Evolutionary conservation across 73 alveolate species (phyloP).

Genomic region (Tetrahymena elliotti): DNA sequence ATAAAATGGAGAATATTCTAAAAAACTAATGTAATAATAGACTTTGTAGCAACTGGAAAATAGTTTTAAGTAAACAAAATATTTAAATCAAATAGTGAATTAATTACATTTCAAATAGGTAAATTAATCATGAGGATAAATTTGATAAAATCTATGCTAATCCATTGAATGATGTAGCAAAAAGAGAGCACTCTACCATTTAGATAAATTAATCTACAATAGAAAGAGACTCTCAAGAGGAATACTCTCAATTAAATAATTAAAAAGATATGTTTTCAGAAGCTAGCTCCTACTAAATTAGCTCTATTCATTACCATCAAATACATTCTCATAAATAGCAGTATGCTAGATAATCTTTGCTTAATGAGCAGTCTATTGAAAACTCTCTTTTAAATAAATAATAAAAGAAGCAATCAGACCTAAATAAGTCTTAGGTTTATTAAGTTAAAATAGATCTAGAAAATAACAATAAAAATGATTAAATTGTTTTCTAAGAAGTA

Average conservation of each 20-base stretch:
- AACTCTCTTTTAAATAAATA: neutral
- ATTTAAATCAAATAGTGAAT: neutral
- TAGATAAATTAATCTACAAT: neutral
- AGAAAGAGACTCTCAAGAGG: neutral
- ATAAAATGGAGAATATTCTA: neutral
- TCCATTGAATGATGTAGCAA: neutral
- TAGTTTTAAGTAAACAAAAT: neutral
- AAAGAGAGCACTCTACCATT: neutral
- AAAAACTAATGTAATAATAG: neutral
- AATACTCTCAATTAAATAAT: neutral
- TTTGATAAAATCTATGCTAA: neutral
- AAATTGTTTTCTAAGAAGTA: neutral
- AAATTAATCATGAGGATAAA: neutral
- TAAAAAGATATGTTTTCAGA: neutral
- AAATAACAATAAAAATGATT: neutral
- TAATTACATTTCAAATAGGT: neutral
- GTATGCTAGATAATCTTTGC: neutral
- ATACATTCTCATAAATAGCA: neutral
- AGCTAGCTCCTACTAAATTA: neutral
- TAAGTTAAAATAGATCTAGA: neutral
- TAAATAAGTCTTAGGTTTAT: neutral
- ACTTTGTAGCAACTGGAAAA: neutral
- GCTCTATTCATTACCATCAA: neutral
- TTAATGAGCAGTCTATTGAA: neutral
- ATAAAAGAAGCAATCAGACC: neutral